Evolutionary conservation across 495 filamentous ascomycete genomes (phyloP).

Genomic region (Immersiella caudata): DNA sequence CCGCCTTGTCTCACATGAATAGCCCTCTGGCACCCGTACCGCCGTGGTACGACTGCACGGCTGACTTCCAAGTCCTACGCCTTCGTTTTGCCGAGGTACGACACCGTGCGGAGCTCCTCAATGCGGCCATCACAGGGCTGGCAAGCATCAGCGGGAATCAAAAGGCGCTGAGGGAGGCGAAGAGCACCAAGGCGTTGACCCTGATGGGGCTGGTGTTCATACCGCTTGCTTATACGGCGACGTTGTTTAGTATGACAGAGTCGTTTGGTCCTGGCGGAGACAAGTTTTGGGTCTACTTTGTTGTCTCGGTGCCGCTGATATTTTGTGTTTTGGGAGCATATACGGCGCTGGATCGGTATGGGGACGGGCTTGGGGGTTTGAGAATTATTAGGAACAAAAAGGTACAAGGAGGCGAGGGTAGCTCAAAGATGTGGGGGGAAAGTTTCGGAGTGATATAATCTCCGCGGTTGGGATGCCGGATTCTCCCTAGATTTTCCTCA

Average conservation of each 20-base stretch:
- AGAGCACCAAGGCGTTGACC: background rate
- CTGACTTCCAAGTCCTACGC: constrained; percentile 3
- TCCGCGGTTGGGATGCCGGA: too few relatives aligned
- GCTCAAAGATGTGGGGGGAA: too few relatives aligned
- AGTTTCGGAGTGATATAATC: too few relatives aligned
- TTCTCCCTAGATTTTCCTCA: too few relatives aligned
- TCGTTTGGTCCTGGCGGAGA: constrained; percentile 6
- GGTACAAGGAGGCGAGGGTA: too few relatives aligned
- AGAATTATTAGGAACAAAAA: too few relatives aligned
- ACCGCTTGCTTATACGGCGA: constrained; percentile 2
- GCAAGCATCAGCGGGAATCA: background rate
- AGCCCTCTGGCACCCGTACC: too few relatives aligned
- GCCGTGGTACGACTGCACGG: background rate
- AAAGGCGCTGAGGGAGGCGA: constrained; percentile 5
- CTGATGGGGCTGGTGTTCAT: constrained; percentile 13
- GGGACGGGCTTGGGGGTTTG: background rate
- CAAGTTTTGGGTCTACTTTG: constrained; percentile 13
- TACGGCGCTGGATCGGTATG: background rate
- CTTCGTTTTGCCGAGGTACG: background rate
- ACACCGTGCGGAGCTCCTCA: background rate
- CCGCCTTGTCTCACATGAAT: too few relatives aligned
- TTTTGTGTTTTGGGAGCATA: constrained; percentile 1
- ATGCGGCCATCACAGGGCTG: constrained; percentile 7
- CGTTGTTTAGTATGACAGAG: constrained; percentile 11
- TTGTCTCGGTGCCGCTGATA: background rate